Percentiles rank a stretch among this genome's conserved stretches.
phyloP scores from a whole-genome alignment of 805 yeast species.

The Starmerella sp. region DNA sequence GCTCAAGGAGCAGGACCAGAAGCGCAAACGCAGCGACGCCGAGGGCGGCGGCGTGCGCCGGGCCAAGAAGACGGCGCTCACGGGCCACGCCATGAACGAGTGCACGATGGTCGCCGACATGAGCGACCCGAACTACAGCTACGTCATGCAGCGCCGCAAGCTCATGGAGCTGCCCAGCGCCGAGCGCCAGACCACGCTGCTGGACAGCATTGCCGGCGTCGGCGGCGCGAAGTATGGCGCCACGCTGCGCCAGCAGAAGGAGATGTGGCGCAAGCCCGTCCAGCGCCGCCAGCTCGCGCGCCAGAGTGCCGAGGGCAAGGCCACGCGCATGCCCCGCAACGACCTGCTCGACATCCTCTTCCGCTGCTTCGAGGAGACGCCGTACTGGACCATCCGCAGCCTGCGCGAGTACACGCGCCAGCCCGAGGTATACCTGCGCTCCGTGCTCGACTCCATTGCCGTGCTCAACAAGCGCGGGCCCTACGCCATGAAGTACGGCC shows the following conservation, averaged over 20 bases:
- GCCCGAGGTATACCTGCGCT: slow-evolving; percentile 82
- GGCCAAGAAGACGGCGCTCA: slow-evolving; percentile 60
- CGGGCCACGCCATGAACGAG: slow-evolving; percentile 86
- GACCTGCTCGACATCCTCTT: slow-evolving; percentile 81
- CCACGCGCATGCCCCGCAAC: slow-evolving; percentile 86
- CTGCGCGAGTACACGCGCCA: slow-evolving; percentile 87
- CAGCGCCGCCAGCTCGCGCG: slow-evolving; percentile 27
- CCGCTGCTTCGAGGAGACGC: slow-evolving; percentile 84
- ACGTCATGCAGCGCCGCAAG: slow-evolving; percentile 49
- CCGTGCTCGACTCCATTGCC: slow-evolving; percentile 82
- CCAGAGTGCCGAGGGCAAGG: slow-evolving; percentile 63
- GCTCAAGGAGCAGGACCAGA: slow-evolving; percentile 73
- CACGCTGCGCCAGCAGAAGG: slow-evolving; percentile 27
- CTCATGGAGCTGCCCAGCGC: slow-evolving; percentile 33
- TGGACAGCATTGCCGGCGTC: slow-evolving; percentile 77
- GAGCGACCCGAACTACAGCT: slow-evolving; percentile 55
- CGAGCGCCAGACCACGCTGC: slow-evolving; percentile 55
- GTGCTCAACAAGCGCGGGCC: slow-evolving; percentile 88
- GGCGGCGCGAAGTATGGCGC: slow-evolving; percentile 29
- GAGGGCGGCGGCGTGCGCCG: slow-evolving; percentile 9
- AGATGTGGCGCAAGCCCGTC: slow-evolving; percentile 19
- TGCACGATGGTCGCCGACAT: slow-evolving; percentile 77
- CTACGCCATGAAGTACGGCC: slow-evolving; percentile 79
- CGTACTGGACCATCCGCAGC: slow-evolving; percentile 93
- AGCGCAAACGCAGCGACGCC: slow-evolving; percentile 28